Conservation (phyloP, 2,329 filamentous ascomycete species). For the Stagonosporopsis vannaccii region DNA sequence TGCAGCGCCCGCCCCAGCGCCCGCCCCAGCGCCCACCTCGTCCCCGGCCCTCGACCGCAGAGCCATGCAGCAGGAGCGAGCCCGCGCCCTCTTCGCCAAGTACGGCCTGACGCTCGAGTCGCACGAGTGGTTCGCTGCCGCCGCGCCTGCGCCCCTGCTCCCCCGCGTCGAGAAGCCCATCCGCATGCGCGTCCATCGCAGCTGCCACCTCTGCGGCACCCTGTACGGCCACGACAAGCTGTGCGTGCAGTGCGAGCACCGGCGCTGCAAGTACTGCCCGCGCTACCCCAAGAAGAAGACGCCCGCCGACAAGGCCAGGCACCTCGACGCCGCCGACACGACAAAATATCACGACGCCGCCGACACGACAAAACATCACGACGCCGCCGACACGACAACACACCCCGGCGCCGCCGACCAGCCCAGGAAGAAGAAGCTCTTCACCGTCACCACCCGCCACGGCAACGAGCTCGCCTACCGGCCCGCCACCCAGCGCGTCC, state of each 20-base stretch:
- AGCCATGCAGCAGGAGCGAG: conserved; percentile 49
- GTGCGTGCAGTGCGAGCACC: conserved; percentile 79
- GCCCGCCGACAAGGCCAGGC: conserved; percentile 46
- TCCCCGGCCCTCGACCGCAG: conserved; percentile 37
- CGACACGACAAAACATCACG: conserved; percentile 49
- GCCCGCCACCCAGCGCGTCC: conserved; percentile 74
- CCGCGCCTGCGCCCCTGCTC: conserved; percentile 38
- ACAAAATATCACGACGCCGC: too few species aligned
- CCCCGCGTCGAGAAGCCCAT: conserved; percentile 76
- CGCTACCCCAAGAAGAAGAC: conserved; percentile 73
- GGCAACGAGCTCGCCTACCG: conserved; percentile 76
- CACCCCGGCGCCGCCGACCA: conserved; percentile 54
- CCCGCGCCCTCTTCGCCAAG: conserved; percentile 52
- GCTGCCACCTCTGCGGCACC: conserved; percentile 81
- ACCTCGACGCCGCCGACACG: conserved; percentile 40
- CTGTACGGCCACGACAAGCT: conserved; percentile 76
- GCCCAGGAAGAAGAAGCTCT: conserved; percentile 56
- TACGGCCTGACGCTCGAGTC: conserved; percentile 53
- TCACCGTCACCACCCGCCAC: conserved; percentile 70
- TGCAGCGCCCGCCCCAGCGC: conserved; percentile 5
- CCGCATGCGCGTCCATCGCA: conserved; percentile 77
- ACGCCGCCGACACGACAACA: conserved; percentile 43
- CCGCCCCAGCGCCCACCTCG: conserved; percentile 4
- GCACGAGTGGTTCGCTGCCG: conserved; percentile 45
- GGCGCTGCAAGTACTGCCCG: conserved; percentile 80